These are phyloP conservation scores for Pythium coloratum DNA, from an alignment of 352 stramenopile genomes.

Conservation along the genomic window DNA sequence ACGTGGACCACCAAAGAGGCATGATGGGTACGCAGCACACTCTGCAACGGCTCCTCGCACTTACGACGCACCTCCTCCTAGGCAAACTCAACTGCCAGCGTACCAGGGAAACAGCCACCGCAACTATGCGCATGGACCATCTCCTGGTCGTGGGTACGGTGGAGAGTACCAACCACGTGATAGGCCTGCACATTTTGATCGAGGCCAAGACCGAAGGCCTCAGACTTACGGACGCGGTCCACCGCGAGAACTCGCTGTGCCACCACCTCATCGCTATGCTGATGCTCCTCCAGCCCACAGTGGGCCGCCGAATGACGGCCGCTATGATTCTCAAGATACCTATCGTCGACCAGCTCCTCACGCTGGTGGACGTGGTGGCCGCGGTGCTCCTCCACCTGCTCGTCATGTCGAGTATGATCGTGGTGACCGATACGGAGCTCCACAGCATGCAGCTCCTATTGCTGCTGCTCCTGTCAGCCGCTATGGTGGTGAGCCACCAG, in stretches of 20 bases:
- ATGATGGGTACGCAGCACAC: slow-evolving; percentile 20
- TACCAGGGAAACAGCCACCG: slow-evolving; percentile 8
- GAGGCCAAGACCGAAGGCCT: slow-evolving; percentile 10
- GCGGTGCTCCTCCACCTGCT: not conserved
- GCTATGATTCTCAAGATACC: slow-evolving; percentile 15
- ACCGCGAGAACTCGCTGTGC: not conserved
- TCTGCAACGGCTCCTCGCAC: slow-evolving; percentile 9
- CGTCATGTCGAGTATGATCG: slow-evolving; percentile 16
- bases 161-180: slow-evolving; percentile 13
- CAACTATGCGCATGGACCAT: slow-evolving; percentile 2
- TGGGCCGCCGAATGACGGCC: not conserved
- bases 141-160: slow-evolving; percentile 9
- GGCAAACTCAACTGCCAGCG: slow-evolving; percentile 4
- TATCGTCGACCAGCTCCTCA: slow-evolving; percentile 11
- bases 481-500: slow-evolving; percentile 15
- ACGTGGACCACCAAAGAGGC: slow-evolving; percentile 9
- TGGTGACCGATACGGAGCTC: slow-evolving; percentile 14
- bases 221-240: slow-evolving; percentile 2
- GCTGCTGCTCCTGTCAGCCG: slow-evolving; percentile 4
- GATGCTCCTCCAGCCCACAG: slow-evolving; percentile 7
- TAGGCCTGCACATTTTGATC: slow-evolving; percentile 18
- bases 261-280: slow-evolving; percentile 14
- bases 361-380: slow-evolving; percentile 5
- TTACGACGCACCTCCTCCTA: slow-evolving; percentile 22
- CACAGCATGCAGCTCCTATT: not conserved